Conservation (phyloP, 257 asterid genomes). For the Nicotiana paniculata region DNA sequence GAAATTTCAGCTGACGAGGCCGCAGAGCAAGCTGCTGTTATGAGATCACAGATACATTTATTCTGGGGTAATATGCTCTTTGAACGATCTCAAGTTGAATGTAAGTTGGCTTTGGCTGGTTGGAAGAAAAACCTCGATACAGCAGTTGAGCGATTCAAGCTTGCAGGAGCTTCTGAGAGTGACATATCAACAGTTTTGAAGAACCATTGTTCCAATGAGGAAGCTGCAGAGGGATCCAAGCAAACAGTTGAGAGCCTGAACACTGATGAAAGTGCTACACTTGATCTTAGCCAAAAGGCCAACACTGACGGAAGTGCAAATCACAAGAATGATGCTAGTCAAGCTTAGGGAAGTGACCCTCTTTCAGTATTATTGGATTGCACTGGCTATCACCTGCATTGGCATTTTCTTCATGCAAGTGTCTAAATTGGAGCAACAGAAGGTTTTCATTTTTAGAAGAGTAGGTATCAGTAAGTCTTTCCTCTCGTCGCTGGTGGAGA, state of each 20-base stretch:
- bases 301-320: slow-evolving; percentile 16
- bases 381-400: not conserved
- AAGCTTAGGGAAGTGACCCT: not conserved
- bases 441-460: not conserved
- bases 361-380: not conserved
- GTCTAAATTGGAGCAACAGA: not conserved
- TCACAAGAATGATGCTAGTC: slow-evolving; percentile 9
- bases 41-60: slow-evolving; percentile 89
- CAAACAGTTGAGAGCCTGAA: slow-evolving; percentile 26
- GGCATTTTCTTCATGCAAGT: not conserved
- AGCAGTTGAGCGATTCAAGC: slow-evolving; percentile 76
- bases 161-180: slow-evolving; percentile 91
- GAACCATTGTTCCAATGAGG: slow-evolving; percentile 77
- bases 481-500: not conserved
- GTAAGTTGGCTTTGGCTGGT: slow-evolving; percentile 58
- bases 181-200: slow-evolving; percentile 71
- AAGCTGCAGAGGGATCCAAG: slow-evolving; percentile 27
- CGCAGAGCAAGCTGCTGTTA: slow-evolving; percentile 79
- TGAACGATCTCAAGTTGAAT: slow-evolving; percentile 86
- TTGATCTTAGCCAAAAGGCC: not conserved
- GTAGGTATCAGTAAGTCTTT: not conserved
- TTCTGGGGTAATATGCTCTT: slow-evolving; percentile 98
- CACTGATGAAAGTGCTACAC: slow-evolving; percentile 14
- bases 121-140: slow-evolving; percentile 79
- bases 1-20: slow-evolving; percentile 71